phyloP scores from a whole-genome alignment of 1,284 basidiomycete species.

The Xanthoconium separans region DNA sequence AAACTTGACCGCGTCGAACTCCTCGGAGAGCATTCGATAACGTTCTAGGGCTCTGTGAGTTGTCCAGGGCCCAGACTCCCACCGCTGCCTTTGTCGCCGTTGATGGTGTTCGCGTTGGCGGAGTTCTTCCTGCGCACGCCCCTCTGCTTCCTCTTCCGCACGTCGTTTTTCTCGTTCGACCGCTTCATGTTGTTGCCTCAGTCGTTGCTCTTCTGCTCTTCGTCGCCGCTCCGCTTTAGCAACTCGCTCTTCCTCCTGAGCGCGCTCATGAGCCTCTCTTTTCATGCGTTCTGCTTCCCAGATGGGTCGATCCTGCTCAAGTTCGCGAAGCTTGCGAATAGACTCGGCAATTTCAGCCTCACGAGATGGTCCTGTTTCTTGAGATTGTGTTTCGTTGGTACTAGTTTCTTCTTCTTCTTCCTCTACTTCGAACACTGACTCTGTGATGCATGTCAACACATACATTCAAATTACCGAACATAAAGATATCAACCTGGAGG shows the following conservation, averaged over 20 bases:
- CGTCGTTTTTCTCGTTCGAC: conserved; percentile 32
- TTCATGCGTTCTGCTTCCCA: conserved; percentile 55
- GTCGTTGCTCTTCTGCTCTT: conserved; percentile 36
- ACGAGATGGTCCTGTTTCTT: conserved; percentile 36
- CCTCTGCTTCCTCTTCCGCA: conserved; percentile 29
- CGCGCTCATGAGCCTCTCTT: conserved; percentile 45
- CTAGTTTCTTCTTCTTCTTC: conserved; percentile 29
- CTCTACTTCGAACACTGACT: conserved; percentile 38
- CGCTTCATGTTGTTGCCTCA: conserved; percentile 33
- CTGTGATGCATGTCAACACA: conserved; percentile 15
- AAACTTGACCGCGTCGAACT: conserved; percentile 63
- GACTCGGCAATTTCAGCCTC: conserved; percentile 60
- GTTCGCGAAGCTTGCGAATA: conserved; percentile 62
- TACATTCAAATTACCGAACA: not conserved
- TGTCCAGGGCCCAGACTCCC: conserved; percentile 59
- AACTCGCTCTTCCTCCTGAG: conserved; percentile 42
- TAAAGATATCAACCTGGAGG: conserved; percentile 18
- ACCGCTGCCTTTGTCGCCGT: conserved; percentile 45
- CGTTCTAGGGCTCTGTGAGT: conserved; percentile 60
- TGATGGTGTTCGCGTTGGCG: conserved; percentile 41
- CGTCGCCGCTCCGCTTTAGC: conserved; percentile 37
- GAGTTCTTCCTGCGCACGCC: conserved; percentile 33
- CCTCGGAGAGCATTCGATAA: conserved; percentile 55
- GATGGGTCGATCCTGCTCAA: conserved; percentile 62
- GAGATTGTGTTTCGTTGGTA: conserved; percentile 7